These are phyloP conservation scores for Erodium moschatum DNA, from an alignment of 441 rosid species.

Conservation along the genomic window DNA sequence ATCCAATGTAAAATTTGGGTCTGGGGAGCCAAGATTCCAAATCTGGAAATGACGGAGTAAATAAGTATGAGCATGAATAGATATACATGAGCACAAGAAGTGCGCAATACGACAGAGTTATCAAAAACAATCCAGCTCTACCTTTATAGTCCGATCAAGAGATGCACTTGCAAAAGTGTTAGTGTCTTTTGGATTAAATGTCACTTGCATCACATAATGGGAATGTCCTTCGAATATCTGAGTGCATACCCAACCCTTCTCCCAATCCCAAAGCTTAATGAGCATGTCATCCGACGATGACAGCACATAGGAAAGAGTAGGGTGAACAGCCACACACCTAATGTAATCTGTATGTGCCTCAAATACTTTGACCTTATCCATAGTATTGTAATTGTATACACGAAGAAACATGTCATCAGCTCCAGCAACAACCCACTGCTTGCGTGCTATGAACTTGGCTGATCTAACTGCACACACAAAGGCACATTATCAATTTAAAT, in stretches of 20 bases:
- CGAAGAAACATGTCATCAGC: slow-evolving; percentile 64
- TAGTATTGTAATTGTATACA: slow-evolving; percentile 61
- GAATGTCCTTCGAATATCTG: slow-evolving; percentile 75
- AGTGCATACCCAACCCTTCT: slow-evolving; percentile 75
- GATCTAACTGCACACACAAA: slow-evolving; percentile 46
- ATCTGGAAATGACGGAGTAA: too few relatives aligned
- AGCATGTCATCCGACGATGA: slow-evolving; percentile 82
- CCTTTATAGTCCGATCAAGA: slow-evolving; percentile 77
- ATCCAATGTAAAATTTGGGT: slow-evolving; percentile 82
- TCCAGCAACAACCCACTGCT: slow-evolving; percentile 69
- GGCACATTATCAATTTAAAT: slow-evolving; percentile 13
- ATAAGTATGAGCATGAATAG: too few relatives aligned
- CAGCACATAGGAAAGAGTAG: slow-evolving; percentile 60
- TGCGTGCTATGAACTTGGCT: slow-evolving; percentile 58
- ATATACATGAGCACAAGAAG: too few relatives aligned
- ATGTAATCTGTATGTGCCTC: slow-evolving; percentile 84
- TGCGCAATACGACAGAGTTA: too few relatives aligned
- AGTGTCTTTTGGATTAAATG: slow-evolving; percentile 58
- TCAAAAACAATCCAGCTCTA: slow-evolving; percentile 20
- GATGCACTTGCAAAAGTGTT: slow-evolving; percentile 78
- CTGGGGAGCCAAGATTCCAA: slow-evolving; percentile 94
- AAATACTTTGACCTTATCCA: slow-evolving; percentile 68
- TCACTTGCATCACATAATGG: slow-evolving; percentile 83
- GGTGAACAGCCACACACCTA: slow-evolving; percentile 65
- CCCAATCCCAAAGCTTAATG: slow-evolving; percentile 95